phyloP scores from a whole-genome alignment of 2,329 filamentous ascomycete genomes.

The Aplosporella prunicola region DNA sequence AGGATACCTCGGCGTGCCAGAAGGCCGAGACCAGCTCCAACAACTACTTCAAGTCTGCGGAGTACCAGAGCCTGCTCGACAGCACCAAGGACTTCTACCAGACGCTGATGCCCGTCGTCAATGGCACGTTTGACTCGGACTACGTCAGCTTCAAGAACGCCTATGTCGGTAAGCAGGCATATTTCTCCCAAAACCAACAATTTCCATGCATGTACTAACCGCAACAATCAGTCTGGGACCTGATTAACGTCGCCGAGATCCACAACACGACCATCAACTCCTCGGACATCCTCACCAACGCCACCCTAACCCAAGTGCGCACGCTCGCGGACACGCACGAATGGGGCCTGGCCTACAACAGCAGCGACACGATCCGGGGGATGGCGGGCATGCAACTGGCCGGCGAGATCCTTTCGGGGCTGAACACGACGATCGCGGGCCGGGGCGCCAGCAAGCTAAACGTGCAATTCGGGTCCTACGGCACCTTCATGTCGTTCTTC shows the following conservation, averaged over 20 bases:
- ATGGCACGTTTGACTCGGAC: constrained; percentile 39
- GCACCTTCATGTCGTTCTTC: constrained; percentile 52
- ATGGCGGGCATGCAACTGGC: constrained; percentile 41
- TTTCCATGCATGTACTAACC: constrained; percentile 6
- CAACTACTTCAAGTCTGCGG: constrained; percentile 44
- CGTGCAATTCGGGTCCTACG: constrained; percentile 55
- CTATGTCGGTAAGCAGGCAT: constrained; percentile 58
- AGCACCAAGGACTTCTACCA: constrained; percentile 47
- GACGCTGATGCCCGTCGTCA: constrained; percentile 42
- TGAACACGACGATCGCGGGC: constrained; percentile 34
- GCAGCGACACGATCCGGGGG: constrained; percentile 38
- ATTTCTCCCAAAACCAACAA: constrained; percentile 12
- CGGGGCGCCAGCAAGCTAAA: constrained; percentile 33
- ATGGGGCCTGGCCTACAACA: constrained; percentile 74
- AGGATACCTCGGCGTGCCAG: constrained; percentile 46
- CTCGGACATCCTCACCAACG: constrained; percentile 49
- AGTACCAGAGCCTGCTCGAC: constrained; percentile 40
- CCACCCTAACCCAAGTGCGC: constrained; percentile 53
- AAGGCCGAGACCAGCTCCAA: constrained; percentile 50
- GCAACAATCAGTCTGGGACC: constrained; percentile 45
- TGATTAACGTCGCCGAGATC: constrained; percentile 53
- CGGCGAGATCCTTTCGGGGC: constrained; percentile 34
- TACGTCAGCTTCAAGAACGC: constrained; percentile 51
- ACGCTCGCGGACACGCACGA: constrained; percentile 73
- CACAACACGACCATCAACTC: constrained; percentile 53